Conservation (phyloP, 495 filamentous ascomycete genomes). For the Aspergillus homomorphus region DNA sequence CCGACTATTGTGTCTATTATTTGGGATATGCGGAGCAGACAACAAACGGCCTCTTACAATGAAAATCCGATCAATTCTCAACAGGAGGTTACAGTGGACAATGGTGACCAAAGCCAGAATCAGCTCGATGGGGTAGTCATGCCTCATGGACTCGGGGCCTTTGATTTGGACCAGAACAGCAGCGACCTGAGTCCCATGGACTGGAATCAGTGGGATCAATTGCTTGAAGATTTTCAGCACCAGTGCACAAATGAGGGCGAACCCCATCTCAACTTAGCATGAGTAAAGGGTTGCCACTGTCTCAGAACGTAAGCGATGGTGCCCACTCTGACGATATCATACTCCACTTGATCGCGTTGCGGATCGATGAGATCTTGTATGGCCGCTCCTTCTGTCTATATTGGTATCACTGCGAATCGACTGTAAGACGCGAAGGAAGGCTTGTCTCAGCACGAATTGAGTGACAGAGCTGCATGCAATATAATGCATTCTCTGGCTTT, state of each 20-base stretch:
- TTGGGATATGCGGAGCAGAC: constrained; percentile 3
- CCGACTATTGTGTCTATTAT: constrained; percentile 20
- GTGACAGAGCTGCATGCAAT: neutral
- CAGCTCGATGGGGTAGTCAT: neutral
- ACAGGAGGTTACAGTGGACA: neutral
- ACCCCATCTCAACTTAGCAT: neutral
- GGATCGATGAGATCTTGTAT: neutral
- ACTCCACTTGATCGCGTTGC: neutral
- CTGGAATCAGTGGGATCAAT: constrained; percentile 37
- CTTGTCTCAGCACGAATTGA: neutral
- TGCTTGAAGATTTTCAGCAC: constrained; percentile 30
- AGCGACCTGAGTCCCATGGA: constrained; percentile 29
- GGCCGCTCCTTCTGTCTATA: neutral
- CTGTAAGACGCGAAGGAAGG: neutral
- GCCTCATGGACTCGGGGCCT: neutral
- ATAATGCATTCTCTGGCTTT: neutral
- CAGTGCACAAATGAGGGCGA: constrained; percentile 4
- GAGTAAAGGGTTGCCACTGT: neutral
- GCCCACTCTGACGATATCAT: neutral
- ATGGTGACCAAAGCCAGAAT: neutral
- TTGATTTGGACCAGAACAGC: constrained; percentile 7
- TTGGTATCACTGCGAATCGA: no score
- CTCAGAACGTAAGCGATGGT: neutral
- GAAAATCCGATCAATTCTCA: neutral
- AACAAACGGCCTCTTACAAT: neutral